Percentiles rank a stretch among this genome's conserved stretches.
Conservation (phyloP, 352 stramenopile genomes). For the Globisporangium rhizosaccharum region DNA sequence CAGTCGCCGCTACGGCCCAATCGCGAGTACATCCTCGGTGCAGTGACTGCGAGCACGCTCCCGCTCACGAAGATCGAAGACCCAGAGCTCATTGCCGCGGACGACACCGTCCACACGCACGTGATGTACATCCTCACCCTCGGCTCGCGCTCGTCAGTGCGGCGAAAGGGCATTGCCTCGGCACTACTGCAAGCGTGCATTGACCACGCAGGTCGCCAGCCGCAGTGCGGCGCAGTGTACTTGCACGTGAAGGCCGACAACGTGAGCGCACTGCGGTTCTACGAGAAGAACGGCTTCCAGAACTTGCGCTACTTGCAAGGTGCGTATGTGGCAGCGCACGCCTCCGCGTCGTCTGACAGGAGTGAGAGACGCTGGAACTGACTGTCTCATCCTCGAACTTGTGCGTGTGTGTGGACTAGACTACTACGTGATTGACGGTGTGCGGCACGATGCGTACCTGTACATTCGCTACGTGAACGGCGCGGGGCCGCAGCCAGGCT, state of each 20-base stretch:
- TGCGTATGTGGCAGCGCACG: slow-evolving; percentile 14
- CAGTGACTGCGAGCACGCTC: slow-evolving; percentile 86
- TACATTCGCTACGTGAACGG: slow-evolving; percentile 87
- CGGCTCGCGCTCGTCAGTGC: slow-evolving; percentile 77
- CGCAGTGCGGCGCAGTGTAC: slow-evolving; percentile 90
- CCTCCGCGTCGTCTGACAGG: background rate
- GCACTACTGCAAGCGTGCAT: slow-evolving; percentile 89
- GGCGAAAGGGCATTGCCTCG: slow-evolving; percentile 87
- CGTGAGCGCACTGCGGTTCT: slow-evolving; percentile 90
- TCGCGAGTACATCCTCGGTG: slow-evolving; percentile 74
- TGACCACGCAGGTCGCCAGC: slow-evolving; percentile 67
- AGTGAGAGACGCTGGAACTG: background rate
- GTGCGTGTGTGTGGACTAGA: slow-evolving; percentile 27
- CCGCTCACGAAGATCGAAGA: slow-evolving; percentile 68
- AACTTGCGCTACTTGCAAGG: slow-evolving; percentile 90
- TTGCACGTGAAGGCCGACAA: slow-evolving; percentile 98
- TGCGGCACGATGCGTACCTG: slow-evolving; percentile 75
- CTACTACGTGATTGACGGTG: slow-evolving; percentile 85
- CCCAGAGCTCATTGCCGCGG: slow-evolving; percentile 44
- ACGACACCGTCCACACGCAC: slow-evolving; percentile 58
- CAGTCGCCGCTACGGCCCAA: background rate
- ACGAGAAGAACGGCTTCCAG: slow-evolving; percentile 95
- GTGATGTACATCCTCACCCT: slow-evolving; percentile 98
- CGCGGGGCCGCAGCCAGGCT: slow-evolving; percentile 45
- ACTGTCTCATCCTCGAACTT: slow-evolving; percentile 5